Base-by-base conservation (phyloP, 352 stramenopile genomes). In the Globisporangium alternatum region DNA sequence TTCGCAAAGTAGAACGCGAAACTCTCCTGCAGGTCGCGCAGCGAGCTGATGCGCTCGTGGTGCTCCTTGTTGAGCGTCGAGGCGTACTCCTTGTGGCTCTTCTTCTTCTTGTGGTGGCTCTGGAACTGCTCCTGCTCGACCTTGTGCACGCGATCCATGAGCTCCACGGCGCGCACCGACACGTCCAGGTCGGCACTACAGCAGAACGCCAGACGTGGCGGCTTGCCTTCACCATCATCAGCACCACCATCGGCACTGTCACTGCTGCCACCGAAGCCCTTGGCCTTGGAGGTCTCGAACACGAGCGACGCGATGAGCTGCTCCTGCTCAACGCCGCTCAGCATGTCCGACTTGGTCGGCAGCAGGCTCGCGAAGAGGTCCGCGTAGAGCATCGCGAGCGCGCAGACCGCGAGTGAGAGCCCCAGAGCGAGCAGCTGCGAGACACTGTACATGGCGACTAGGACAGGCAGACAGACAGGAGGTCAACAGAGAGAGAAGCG, bases 1-100 rank as follows among this genome's bases (percentile, higher is more conserved):
- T 81, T 83, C 8, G 80, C 78, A 69, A 95, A 95, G 66, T 95
- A 95, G 63, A 85, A 92, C 33, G 79, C 81, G 64, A 95, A 95
- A 65, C 82, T 93, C 64, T 95, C 82, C 56, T 90, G 82, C 3
- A 95, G 66, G 5, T 86, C 71, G 5, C 72, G 63, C 2, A 90
- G 56, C 22, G 80, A 88, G 49, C 67, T 72, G 47, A 95, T 93
- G 8, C 83, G 83, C 62, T 93, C 86, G 64, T 93, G 84, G 62
- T 95, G 86, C 48, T 77, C 59, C 33, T 76, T 71, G 2, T 22
- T n/a, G 21, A 94, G 62, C 28, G 55, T 51, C 8, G 69, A 49
- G 17, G 58, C 30, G 43, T 64, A 55, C 45, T 71, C 71, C 31
- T 69, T 67, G 39, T 64, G 60, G 22, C 69, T 44, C 28, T 60